phyloP scores from a whole-genome alignment of 202 grass and related monocot species.

The Zoysia matrella region DNA sequence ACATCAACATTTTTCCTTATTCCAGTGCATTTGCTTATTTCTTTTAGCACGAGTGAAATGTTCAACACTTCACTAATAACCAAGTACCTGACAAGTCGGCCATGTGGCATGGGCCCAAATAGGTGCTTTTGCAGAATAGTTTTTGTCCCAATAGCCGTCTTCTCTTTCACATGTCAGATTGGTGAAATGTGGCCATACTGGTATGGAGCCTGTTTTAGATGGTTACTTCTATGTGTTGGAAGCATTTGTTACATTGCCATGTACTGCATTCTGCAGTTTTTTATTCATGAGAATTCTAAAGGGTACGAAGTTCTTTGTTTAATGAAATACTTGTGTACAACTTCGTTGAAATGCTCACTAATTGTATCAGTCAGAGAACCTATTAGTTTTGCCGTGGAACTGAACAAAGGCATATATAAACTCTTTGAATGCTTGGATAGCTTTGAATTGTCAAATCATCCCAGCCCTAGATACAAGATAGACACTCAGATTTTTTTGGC shows the following conservation, averaged over 20 bases:
- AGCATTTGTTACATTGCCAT: background rate
- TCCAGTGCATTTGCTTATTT: background rate
- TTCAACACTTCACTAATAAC: background rate
- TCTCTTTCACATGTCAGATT: background rate
- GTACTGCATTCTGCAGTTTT: background rate
- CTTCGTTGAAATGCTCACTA: background rate
- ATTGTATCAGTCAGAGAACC: background rate
- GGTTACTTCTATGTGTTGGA: background rate
- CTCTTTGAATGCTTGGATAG: slow-evolving; percentile 8
- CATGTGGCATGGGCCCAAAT: background rate
- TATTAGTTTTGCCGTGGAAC: background rate
- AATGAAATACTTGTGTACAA: background rate
- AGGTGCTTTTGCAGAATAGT: background rate
- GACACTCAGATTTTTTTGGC: background rate
- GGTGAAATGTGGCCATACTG: background rate
- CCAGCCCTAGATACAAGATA: too few species aligned
- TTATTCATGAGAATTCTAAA: background rate
- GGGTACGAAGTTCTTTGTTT: background rate
- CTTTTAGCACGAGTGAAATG: background rate
- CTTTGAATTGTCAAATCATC: background rate
- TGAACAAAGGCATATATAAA: background rate
- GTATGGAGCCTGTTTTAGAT: background rate
- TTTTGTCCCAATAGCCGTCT: background rate
- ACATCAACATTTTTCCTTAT: background rate
- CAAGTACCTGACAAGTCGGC: background rate